Conservation (phyloP, 805 yeast species). For the Komagataella pseudopastoris region DNA sequence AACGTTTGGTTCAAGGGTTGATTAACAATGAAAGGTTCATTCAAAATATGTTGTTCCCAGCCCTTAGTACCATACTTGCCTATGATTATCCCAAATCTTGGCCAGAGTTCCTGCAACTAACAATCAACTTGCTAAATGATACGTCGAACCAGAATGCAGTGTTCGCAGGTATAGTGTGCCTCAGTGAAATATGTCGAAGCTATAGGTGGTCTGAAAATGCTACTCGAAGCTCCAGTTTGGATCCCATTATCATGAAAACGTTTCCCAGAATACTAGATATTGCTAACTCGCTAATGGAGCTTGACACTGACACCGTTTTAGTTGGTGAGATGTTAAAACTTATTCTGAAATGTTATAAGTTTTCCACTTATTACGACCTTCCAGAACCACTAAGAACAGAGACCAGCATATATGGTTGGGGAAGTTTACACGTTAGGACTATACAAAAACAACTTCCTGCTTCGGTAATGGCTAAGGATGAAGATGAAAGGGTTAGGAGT, state of each 20-base stretch:
- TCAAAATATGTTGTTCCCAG: slow-evolving; percentile 35
- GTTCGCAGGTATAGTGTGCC: slow-evolving; percentile 62
- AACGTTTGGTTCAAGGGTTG: slow-evolving; percentile 53
- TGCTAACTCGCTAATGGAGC: slow-evolving; percentile 39
- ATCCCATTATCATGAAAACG: slow-evolving; percentile 41
- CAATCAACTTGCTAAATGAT: slow-evolving; percentile 28
- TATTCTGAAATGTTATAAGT: slow-evolving; percentile 68
- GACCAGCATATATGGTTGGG: slow-evolving; percentile 51
- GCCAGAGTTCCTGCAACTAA: slow-evolving; percentile 40
- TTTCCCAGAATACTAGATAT: slow-evolving; percentile 60
- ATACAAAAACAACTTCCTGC: slow-evolving; percentile 47
- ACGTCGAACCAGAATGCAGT: slow-evolving; percentile 24
- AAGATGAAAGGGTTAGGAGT: slow-evolving; percentile 33
- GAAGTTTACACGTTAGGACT: slow-evolving; percentile 58
- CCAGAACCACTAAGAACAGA: slow-evolving; percentile 52
- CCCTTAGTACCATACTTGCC: slow-evolving; percentile 35
- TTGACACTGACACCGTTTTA: slow-evolving; percentile 16
- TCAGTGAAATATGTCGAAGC: slow-evolving; percentile 61
- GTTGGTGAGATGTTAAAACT: slow-evolving; percentile 65
- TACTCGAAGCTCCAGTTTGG: slow-evolving; percentile 36
- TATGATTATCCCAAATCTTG: slow-evolving; percentile 28
- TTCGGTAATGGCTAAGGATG: slow-evolving; percentile 34
- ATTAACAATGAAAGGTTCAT: slow-evolving; percentile 28
- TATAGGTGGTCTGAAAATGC: slow-evolving; percentile 66
- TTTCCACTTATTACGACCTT: slow-evolving; percentile 66